phyloP scores from a whole-genome alignment of 179 eudicot genomes.

The Silene noctiflora region DNA sequence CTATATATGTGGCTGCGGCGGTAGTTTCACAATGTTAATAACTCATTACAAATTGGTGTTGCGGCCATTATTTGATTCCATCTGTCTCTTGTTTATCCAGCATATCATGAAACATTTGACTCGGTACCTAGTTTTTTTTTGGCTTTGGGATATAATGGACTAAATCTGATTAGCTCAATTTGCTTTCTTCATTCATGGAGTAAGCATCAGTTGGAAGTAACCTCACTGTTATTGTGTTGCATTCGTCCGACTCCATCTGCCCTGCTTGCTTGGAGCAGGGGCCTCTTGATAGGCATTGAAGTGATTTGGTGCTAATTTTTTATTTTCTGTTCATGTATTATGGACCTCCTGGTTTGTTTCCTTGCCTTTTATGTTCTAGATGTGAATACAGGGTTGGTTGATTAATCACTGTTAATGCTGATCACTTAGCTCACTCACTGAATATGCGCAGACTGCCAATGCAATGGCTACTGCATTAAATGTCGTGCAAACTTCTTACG shows the following conservation, averaged over 20 bases:
- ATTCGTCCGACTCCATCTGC: background rate
- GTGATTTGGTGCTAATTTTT: background rate
- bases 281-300: background rate
- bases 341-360: background rate
- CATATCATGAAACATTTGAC: background rate
- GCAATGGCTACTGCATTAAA: constrained; percentile 74
- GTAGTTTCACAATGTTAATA: background rate
- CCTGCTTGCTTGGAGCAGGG: background rate
- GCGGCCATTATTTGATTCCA: background rate
- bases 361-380: background rate
- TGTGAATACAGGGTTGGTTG: background rate
- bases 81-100: background rate
- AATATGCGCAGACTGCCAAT: constrained; percentile 60
- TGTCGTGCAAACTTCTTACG: constrained; percentile 71
- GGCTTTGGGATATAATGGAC: background rate
- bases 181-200: background rate
- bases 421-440: constrained; percentile 3
- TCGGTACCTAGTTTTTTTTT: background rate
- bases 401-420: background rate
- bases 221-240: background rate
- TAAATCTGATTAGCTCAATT: background rate
- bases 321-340: constrained; percentile 3
- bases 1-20: too few relatives aligned
- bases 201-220: background rate
- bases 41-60: background rate